Base-by-base conservation (phyloP, 768 basidiomycete species). In the Phlebiopsis flavidoalba region DNA sequence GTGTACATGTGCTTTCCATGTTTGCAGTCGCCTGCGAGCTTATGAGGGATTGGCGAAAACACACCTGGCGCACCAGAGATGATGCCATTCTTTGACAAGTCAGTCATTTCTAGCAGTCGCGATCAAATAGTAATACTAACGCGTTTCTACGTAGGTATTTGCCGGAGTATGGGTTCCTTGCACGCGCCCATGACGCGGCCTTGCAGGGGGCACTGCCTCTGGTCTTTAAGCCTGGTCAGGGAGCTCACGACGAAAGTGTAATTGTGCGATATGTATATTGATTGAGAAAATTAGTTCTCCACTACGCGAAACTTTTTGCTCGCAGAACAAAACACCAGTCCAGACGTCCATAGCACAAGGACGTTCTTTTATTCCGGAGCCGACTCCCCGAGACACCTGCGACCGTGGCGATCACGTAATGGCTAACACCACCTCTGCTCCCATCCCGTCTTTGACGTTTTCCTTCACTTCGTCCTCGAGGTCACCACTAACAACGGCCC, bases 21-120 rank as follows among this genome's bases (percentile, higher is more conserved):
- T 81, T 81, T 63, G 76, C 80, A 3, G 68, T 81, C 43, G 70
- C 71, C n/a, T 70, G 67, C 43, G 80, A 82, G 66, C 72, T 81
- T 43, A 79, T 82, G 79, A 68, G 79, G 46, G 80, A 82, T 67
- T 82, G 81, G 81, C 75, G 78, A 57, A n/a, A 70, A 73, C 62
- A 76, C 75, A 2, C 79, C 81, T 24, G 80, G 79, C 2, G 64
- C 77, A 1, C 15, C 50, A 17, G 72, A 80, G 64, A 53, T 80
- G 65, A 53, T 80, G 52, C 79, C 79, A 5, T 81, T 67, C 69
- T 78, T 76, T 60, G 79, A 79, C 65, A 72, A 70, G 80, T 81
- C 57, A 53, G 77, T 74, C 1, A 19, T 53, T 26, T 8, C 21
- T 8, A 6, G 7, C 11, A 17, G 21, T 37, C 10, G 17, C 11